Evolutionary conservation across 1,139 yeast species (phyloP), one percentile per base, ranked within the genome.

Genomic region (Geotrichum phurueaensis): DNA sequence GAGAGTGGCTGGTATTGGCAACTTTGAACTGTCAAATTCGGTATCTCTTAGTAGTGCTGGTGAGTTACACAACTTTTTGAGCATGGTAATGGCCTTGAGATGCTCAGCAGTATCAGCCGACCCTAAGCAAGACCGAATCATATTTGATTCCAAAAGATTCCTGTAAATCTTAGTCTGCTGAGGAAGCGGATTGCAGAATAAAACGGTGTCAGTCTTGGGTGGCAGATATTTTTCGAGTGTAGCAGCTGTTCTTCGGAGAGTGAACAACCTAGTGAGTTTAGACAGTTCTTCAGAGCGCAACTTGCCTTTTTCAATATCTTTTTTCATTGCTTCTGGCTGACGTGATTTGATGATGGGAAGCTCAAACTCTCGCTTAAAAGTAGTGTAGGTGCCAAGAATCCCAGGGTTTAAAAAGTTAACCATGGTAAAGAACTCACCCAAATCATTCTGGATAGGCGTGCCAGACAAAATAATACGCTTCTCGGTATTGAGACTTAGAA

Each of bases 381-480:
- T 74, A 39, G 81, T 76, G 61, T 81, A 80, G 0, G 80, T 77
- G 0, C 97, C 97, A 39, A 94, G 75, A 1, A 87, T 76, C 0
- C 92, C 94, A 0, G 97, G 97, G 68, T 90, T 91, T 15, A 91
- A 76, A 70, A 92, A 92, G 69, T 91, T 87, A 6, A 87, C 82
- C 70, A 94, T 83, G 13, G 89, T 87, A 72, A 78, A 90, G 70
- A 89, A 94, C 70, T 94, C 99, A 1, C 78, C 78, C 60, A 95
- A 79, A 71, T 94, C 96, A 72, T 94, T 94, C 71, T 94, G 99
- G 43, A 94, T 89, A 0, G 99, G 99, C 0, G 99, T 94, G 0
- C 99, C 99, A 0, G 96, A 84, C 10, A 94, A 75, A 23, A 94
- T 71, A 3, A 94, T 76, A 65, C 86, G 83, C 56, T 78, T 81